Conservation (phyloP, 164 flowering plant species). For the Euptelea pleiosperma region DNA sequence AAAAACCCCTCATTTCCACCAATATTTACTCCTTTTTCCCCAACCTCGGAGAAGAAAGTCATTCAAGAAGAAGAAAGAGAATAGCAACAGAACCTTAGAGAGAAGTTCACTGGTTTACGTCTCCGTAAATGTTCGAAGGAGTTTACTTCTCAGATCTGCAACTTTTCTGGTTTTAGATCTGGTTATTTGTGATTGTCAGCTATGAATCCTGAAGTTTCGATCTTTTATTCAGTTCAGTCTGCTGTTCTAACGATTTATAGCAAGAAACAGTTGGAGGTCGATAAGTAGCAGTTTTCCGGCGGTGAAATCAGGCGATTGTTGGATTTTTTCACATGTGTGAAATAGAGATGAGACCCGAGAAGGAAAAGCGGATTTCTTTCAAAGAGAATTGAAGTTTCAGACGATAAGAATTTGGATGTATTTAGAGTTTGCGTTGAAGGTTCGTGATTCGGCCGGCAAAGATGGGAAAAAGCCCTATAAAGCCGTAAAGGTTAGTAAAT, state of each 20-base stretch:
- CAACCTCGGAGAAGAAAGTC: no score
- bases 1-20: neutral
- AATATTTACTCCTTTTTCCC: no score
- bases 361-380: no score
- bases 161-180: conserved; percentile 7
- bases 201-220: conserved; percentile 5
- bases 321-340: no score
- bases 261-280: conserved; percentile 1
- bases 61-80: neutral
- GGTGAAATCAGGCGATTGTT: neutral
- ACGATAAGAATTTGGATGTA: neutral
- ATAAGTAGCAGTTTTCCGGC: neutral
- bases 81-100: neutral
- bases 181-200: neutral
- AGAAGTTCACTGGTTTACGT: no score
- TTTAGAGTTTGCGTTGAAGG: neutral
- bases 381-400: neutral
- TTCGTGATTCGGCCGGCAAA: neutral
- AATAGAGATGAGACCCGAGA: no score
- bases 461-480: neutral
- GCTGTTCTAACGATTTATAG: neutral
- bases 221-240: neutral
- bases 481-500: no score
- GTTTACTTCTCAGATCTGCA: no score
- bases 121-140: no score